Evolutionary conservation across 2,329 filamentous ascomycete genomes (phyloP), one percentile per base, ranked within the genome.

Genomic region (Coniochaeta hoffmannii): DNA sequence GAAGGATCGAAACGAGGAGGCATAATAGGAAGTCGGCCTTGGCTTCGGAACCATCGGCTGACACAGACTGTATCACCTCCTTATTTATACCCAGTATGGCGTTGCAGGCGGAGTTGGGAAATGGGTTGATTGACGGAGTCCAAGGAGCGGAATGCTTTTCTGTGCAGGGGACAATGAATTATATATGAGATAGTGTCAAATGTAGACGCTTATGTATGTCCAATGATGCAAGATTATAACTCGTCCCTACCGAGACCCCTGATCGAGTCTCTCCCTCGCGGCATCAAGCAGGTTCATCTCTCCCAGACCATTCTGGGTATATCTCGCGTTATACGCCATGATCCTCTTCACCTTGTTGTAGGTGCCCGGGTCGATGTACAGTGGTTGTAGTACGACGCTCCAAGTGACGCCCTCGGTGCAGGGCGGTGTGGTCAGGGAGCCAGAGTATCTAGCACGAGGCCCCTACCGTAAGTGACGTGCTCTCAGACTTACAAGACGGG

Each of bases 341-440:
- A 83, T 72, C 30, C 65, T 68, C 67, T 82, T 81, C 56, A 80
- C 76, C 44, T 68, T 69, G 60, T 77, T 74, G 65, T 69, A 85
- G 15, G 76, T 79, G 4, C 66, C 66, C 15, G 79, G 71, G 60
- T 73, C 69, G 58, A 85, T 68, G 34, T 67, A 65, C 3, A 83
- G 64, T 35, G 76, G 74, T 55, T 77, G 61, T 57, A 72, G 69
- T 59, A 76, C 76, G 41, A 83, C 68, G 50, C 81, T 68, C 73
- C 81, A 85, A 10, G 67, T 71, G 22, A 86, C 70, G 26, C 76
- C 76, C 66, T 85, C 81, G 15, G 73, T 72, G 69, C 83, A 86
- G 4, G 83, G 83, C 19, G 83, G 83, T 0, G 82, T 85, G 38
- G 83, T 86, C 50, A 86, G 71, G 17, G 80, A 83, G 19, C 83